These are phyloP conservation scores for Beauveria sp. DNA, from an alignment of 2,329 filamentous ascomycete species.

Conservation along the genomic window DNA sequence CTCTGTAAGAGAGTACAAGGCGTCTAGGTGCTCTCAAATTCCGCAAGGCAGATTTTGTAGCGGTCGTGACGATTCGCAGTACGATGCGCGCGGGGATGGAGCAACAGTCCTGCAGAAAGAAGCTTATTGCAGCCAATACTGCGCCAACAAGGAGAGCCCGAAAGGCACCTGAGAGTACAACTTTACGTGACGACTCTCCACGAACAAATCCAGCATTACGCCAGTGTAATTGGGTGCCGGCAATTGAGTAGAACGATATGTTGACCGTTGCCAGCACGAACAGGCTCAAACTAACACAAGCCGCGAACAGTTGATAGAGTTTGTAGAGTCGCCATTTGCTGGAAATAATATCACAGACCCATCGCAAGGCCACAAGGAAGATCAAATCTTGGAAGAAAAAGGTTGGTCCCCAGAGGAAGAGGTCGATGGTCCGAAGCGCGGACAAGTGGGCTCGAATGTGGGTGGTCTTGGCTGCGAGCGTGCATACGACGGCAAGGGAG, in stretches of 20 bases:
- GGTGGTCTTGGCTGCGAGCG: not conserved
- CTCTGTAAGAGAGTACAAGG: not conserved
- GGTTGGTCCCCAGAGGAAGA: conserved; percentile 5
- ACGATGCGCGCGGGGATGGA: conserved; percentile 15
- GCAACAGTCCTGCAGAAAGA: conserved; percentile 17
- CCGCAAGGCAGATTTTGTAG: conserved; percentile 4
- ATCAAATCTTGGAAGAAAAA: not conserved
- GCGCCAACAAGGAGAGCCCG: conserved; percentile 13
- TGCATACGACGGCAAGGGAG: not conserved
- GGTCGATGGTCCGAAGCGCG: not conserved
- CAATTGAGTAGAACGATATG: conserved; percentile 25
- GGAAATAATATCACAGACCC: not conserved
- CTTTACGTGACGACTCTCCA: conserved; percentile 17
- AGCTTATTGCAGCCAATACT: conserved; percentile 13
- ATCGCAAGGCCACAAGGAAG: not conserved
- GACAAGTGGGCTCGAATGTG: not conserved
- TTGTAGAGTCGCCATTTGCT: not conserved
- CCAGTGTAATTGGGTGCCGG: conserved; percentile 23
- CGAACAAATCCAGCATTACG: conserved; percentile 19
- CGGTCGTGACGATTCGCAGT: conserved; percentile 16
- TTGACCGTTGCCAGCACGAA: conserved; percentile 11
- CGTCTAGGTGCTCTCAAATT: not conserved
- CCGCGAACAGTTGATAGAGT: not conserved
- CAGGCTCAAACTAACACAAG: not conserved
- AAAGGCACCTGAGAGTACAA: conserved; percentile 20